A percentile compares a stretch with the other conserved stretches of the same genome.
Conservation (phyloP, 306 rosid genomes). For the Luffa acutangula region DNA sequence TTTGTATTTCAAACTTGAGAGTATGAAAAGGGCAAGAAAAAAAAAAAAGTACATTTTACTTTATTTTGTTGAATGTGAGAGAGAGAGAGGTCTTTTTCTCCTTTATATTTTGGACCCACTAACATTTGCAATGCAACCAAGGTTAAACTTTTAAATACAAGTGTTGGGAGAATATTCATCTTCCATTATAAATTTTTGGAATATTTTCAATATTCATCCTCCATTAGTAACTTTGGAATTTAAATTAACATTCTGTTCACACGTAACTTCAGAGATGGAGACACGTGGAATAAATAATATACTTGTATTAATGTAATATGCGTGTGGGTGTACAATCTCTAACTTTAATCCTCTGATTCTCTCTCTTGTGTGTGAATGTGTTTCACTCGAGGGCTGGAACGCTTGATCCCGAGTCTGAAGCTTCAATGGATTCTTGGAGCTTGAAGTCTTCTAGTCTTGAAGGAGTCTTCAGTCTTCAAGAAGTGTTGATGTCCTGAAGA, state of each 20-base stretch:
- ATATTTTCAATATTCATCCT: not conserved
- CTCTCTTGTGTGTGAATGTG: no score
- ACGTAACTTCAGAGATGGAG: no score
- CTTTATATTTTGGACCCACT: not conserved
- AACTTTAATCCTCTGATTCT: no score
- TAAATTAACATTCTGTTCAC: not conserved
- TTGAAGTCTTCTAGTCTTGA: no score
- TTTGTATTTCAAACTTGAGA: not conserved
- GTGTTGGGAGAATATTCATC: conserved; percentile 2
- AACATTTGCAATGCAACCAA: not conserved
- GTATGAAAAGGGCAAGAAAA: not conserved
- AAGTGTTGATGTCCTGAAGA: no score
- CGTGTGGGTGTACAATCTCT: no score
- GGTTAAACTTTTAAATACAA: not conserved
- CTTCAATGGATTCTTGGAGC: no score
- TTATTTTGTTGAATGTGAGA: not conserved
- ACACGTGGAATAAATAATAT: no score
- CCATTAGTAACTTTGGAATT: not conserved
- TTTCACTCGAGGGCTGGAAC: no score
- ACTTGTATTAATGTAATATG: no score
- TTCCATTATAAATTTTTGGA: not conserved
- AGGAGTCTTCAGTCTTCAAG: no score
- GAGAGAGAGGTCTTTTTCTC: not conserved
- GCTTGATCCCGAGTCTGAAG: no score
- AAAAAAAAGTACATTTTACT: not conserved